Conservation (phyloP, 2,329 filamentous ascomycete genomes). For the Paecilomyces sp. region DNA sequence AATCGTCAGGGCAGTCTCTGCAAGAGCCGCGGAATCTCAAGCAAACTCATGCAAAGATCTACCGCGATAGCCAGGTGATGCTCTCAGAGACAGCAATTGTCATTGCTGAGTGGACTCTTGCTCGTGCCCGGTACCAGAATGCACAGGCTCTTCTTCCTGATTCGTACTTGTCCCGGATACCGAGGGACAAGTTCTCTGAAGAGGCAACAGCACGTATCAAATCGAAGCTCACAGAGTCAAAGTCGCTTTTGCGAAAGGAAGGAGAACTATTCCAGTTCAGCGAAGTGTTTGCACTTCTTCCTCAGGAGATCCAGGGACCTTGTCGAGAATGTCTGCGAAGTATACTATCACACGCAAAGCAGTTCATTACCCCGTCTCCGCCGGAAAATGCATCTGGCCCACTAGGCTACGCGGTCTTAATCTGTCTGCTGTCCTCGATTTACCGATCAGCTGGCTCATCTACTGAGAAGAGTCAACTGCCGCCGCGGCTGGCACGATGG, state of each 20-base stretch:
- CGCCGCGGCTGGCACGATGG: constrained; percentile 30
- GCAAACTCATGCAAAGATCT: constrained; percentile 33
- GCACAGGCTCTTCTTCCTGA: constrained; percentile 21
- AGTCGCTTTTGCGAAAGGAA: constrained; percentile 23
- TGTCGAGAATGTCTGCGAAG: constrained; percentile 16
- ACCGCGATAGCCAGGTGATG: constrained; percentile 34
- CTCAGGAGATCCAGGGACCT: constrained; percentile 17
- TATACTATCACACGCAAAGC: constrained; percentile 13
- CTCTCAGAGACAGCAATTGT: constrained; percentile 33
- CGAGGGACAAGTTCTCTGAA: constrained; percentile 19
- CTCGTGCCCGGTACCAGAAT: constrained; percentile 23
- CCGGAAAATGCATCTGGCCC: constrained; percentile 10
- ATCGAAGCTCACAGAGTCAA: constrained; percentile 22
- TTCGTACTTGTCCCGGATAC: constrained; percentile 23
- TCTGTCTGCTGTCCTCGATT: constrained; percentile 25
- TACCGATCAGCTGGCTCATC: constrained; percentile 10
- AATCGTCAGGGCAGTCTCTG: constrained; percentile 17
- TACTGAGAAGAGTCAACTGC: constrained; percentile 12
- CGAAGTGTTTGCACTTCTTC: constrained; percentile 23
- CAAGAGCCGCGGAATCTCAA: constrained; percentile 30
- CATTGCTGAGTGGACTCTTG: constrained; percentile 32
- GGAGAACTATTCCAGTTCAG: constrained; percentile 29
- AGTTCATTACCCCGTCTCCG: constrained; percentile 9
- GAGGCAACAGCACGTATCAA: constrained; percentile 11
- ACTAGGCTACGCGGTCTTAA: constrained; percentile 23